Conservation (phyloP, 441 rosid species). For the Iberis amara region DNA sequence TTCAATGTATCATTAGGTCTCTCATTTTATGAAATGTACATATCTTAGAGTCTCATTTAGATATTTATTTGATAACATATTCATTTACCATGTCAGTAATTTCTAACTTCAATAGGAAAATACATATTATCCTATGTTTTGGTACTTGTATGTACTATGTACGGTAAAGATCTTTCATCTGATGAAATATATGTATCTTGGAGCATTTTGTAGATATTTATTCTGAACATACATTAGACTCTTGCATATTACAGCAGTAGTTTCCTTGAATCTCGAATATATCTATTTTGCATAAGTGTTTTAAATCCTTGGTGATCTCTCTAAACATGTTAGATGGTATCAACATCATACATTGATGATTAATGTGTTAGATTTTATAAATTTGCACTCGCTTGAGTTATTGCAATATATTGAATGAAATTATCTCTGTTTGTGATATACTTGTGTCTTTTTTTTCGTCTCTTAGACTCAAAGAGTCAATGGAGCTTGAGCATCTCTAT, state of each 20-base stretch:
- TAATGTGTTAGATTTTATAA: neutral
- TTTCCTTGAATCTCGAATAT: neutral
- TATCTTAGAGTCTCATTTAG: slow-evolving; percentile 1
- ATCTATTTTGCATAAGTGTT: neutral
- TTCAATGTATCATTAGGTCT: neutral
- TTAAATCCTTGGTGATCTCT: no score
- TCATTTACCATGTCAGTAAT: neutral
- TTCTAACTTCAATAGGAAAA: neutral
- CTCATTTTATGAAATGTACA: neutral
- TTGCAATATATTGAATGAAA: neutral
- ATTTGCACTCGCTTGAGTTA: neutral
- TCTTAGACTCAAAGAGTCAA: no score
- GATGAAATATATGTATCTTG: neutral
- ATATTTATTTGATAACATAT: no score
- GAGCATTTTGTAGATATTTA: neutral
- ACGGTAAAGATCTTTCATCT: neutral
- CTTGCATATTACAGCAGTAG: neutral
- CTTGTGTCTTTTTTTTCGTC: no score
- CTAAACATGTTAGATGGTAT: neutral
- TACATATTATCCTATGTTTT: neutral
- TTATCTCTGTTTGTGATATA: neutral
- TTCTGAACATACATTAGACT: neutral
- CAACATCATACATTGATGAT: no score
- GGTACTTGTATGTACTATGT: neutral
- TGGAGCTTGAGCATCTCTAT: no score